A percentile compares a stretch with the other conserved stretches of the same genome.
Conservation (phyloP, 2,329 filamentous ascomycete species). For the Calonectria pseudoturangicola region DNA sequence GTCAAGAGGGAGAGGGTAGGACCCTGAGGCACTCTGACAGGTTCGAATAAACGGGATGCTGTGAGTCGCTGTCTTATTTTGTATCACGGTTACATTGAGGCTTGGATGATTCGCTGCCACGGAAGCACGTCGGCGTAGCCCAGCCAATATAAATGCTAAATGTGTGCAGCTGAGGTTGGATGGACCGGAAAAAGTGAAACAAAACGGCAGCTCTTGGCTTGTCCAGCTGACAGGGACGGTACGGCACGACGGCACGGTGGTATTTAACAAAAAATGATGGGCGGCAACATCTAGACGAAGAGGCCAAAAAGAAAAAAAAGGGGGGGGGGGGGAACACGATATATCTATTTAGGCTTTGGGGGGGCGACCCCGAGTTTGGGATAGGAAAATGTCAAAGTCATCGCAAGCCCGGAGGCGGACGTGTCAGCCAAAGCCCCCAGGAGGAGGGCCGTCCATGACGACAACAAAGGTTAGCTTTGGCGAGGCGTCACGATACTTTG, state of each 20-base stretch:
- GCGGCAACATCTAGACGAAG: neutral
- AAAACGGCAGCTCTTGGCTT: conserved; percentile 1
- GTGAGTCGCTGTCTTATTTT: conserved; percentile 47
- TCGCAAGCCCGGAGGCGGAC: conserved; percentile 14
- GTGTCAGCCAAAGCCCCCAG: neutral
- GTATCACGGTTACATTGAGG: conserved; percentile 46
- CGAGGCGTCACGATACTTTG: conserved; percentile 27
- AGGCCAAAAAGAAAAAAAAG: no score
- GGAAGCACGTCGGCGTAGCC: conserved; percentile 49
- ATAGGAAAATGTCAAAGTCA: conserved; percentile 14
- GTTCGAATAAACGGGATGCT: conserved; percentile 38
- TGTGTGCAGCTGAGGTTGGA: conserved; percentile 18
- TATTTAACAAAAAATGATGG: neutral
- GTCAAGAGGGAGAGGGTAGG: conserved; percentile 18
- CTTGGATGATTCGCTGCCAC: conserved; percentile 45
- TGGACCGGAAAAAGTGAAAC: conserved; percentile 21
- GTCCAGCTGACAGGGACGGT: conserved; percentile 14
- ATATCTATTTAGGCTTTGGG: neutral
- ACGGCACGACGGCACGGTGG: conserved; percentile 13
- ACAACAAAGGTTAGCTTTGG: conserved; percentile 24
- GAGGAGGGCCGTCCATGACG: conserved; percentile 9
- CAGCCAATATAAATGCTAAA: conserved; percentile 21
- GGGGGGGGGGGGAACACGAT: neutral
- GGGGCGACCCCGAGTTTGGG: conserved; percentile 8
- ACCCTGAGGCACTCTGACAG: conserved; percentile 32